A percentile compares a stretch with the other conserved stretches of the same genome.
Evolutionary conservation across 345 rosid species (phyloP).

Genomic region (Eucalyptus coolabah): DNA sequence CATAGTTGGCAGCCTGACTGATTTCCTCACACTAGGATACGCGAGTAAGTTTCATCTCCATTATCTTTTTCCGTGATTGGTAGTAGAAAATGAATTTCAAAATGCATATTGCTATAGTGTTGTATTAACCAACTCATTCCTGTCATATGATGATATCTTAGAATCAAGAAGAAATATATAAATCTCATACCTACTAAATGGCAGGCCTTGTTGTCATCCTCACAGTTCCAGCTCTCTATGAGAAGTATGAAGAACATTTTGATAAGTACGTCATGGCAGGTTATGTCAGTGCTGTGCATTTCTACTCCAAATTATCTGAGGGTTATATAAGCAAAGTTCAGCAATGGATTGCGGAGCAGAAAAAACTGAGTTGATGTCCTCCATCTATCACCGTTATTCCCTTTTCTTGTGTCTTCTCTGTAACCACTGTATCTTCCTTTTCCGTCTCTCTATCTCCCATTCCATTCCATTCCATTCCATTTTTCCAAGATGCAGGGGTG

Average conservation of each 20-base stretch:
- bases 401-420: neutral
- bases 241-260: conserved; percentile 41
- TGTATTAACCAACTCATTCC: neutral
- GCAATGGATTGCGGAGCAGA: conserved; percentile 37
- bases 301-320: conserved; percentile 30
- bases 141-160: neutral
- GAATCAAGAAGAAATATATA: neutral
- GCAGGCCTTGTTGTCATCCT: conserved; percentile 61
- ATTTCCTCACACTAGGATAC: conserved; percentile 65
- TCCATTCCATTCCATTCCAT: neutral
- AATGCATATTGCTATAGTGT: neutral
- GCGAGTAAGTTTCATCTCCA: conserved; percentile 33
- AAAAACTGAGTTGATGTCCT: conserved; percentile 38
- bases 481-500: neutral
- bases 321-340: conserved; percentile 18
- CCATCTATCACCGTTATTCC: neutral
- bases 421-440: neutral
- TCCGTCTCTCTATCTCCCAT: neutral
- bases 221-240: conserved; percentile 70
- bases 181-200: neutral
- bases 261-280: conserved; percentile 23
- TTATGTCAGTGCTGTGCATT: conserved; percentile 13
- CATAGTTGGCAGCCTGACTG: conserved; percentile 52
- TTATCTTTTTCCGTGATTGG: too few relatives aligned
- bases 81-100: neutral